These are phyloP conservation scores for Tanacetum coccineum DNA, from an alignment of 129 eudicot genomes.

Conservation along the genomic window DNA sequence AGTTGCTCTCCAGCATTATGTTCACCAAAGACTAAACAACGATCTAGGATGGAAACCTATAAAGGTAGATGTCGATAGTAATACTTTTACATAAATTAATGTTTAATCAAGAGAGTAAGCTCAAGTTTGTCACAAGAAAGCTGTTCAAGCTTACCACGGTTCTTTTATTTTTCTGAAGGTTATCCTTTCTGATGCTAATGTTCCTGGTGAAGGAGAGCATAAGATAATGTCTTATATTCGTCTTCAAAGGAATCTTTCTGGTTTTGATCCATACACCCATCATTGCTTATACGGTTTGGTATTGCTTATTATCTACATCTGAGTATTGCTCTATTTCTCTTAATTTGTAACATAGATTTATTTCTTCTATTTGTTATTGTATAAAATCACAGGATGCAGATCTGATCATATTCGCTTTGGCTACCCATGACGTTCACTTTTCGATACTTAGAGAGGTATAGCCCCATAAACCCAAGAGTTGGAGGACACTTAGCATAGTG, in stretches of 20 bases:
- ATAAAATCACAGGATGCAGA: constrained; percentile 60
- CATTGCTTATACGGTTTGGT: constrained; percentile 87
- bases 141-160: too few species aligned
- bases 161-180: too few species aligned
- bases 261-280: constrained; percentile 74
- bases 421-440: constrained; percentile 92
- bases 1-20: too few species aligned
- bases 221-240: constrained; percentile 84
- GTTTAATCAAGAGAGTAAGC: too few species aligned
- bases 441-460: constrained; percentile 81
- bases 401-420: constrained; percentile 76
- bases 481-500: too few species aligned
- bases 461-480: too few species aligned
- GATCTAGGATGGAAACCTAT: too few species aligned
- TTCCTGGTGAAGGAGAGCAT: constrained; percentile 98
- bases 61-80: too few species aligned
- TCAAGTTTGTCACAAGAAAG: too few species aligned
- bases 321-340: neutral
- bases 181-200: constrained; percentile 51
- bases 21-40: too few species aligned
- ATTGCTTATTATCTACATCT: neutral
- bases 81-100: too few species aligned
- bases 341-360: neutral
- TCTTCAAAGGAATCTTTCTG: constrained; percentile 69
- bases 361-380: neutral